These are phyloP conservation scores for Podila epigama DNA, from an alignment of 192 early-diverging fungal species.

Conservation along the genomic window DNA sequence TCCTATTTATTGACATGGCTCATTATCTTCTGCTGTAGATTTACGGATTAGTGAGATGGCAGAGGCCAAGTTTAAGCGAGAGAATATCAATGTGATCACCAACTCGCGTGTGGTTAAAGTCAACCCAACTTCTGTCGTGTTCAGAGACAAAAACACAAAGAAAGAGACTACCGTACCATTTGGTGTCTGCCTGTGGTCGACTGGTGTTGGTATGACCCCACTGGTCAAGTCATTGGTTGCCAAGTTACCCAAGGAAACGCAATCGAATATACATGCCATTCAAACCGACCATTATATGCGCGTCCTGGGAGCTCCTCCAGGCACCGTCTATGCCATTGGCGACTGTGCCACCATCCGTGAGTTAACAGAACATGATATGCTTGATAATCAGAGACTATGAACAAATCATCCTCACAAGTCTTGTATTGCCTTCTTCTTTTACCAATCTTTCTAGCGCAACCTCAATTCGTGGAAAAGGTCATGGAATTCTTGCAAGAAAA, in stretches of 20 bases:
- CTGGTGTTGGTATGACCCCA: slow-evolving; percentile 68
- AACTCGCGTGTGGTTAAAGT: slow-evolving; percentile 72
- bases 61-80: slow-evolving; percentile 68
- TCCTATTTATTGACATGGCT: not conserved
- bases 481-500: slow-evolving; percentile 55
- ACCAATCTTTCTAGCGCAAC: slow-evolving; percentile 57
- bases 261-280: slow-evolving; percentile 68
- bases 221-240: slow-evolving; percentile 58
- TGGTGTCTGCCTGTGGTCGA: slow-evolving; percentile 64
- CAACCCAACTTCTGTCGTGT: slow-evolving; percentile 60
- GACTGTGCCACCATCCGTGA: slow-evolving; percentile 74
- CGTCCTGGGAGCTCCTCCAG: slow-evolving; percentile 60
- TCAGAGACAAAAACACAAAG: slow-evolving; percentile 54
- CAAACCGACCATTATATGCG: slow-evolving; percentile 63
- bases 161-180: slow-evolving; percentile 47
- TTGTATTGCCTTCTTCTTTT: not conserved
- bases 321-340: slow-evolving; percentile 72
- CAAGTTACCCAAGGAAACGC: slow-evolving; percentile 50
- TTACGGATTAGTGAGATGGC: slow-evolving; percentile 69
- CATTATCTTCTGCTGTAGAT: slow-evolving; percentile 39
- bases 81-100: slow-evolving; percentile 71
- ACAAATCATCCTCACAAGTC: no score
- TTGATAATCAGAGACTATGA: no score
- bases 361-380: no score
- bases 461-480: slow-evolving; percentile 57